Evolutionary conservation across 371 early-diverging fungal species (phyloP), one percentile per base, ranked within the genome.

Genomic region (Phascolomyces articulosus): DNA sequence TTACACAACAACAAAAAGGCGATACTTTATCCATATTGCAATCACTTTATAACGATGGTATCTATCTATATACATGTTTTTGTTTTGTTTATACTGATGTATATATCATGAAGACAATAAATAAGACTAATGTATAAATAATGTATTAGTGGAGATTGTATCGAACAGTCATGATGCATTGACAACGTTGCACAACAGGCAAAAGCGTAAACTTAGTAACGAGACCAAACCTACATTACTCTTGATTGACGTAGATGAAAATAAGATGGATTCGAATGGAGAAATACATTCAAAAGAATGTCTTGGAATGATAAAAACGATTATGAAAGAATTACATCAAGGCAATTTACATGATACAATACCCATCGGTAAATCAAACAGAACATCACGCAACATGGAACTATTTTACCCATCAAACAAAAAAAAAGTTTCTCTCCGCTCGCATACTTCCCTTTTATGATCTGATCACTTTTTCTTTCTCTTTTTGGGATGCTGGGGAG

Each of bases 351-450:
- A 53, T n/a, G 59, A 63, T 26, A 55, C 49, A 20, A 28, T 65
- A 16, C 62, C 70, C 24, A 65, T 69, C 24, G 70, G 70, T 69
- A 65, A 68, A 34, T 34, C 34, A 34, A 34, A 34, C 38, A 18
- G 15, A n/a, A 18, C 10, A 21, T 23, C 59, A 9, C 53, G 26
- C 28, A 60, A 64, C 0, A n/a, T n/a, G n/a, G n/a, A n/a, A n/a
- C n/a, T n/a, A n/a, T n/a, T n/a, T n/a, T n/a, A n/a, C n/a, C n/a
- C n/a, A n/a, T n/a, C n/a, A n/a, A n/a, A n/a, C n/a, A n/a, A n/a
- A n/a, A n/a, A n/a, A n/a, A n/a, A n/a, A n/a, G n/a, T n/a, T n/a
- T n/a, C n/a, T 2, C 34, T 11, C 34, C 31, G 6, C 31, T 10
- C 31, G 3, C 34, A 44, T 9, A n/a, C 24, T 15, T n/a, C 31